Evolutionary conservation across 1,139 yeast species (phyloP).

Genomic region (Candida sojae): DNA sequence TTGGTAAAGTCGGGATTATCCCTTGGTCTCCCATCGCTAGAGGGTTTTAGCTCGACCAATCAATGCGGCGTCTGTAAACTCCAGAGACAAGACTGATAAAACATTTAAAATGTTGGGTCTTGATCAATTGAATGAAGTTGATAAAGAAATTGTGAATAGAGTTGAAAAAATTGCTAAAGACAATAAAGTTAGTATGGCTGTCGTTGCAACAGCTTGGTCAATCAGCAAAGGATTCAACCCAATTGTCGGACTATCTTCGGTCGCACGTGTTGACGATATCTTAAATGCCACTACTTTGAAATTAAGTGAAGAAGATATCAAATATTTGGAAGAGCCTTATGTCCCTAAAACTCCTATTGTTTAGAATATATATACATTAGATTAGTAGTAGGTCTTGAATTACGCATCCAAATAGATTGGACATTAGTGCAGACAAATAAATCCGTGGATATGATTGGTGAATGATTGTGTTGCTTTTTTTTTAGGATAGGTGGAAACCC

Average conservation of each 20-base stretch:
- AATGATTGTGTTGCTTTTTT: too few species aligned
- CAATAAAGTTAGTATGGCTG: slow-evolving; percentile 50
- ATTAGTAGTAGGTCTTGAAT: too few species aligned
- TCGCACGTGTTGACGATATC: slow-evolving; percentile 55
- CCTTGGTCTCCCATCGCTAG: slow-evolving; percentile 56
- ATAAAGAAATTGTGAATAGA: slow-evolving; percentile 45
- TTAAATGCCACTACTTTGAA: slow-evolving; percentile 39
- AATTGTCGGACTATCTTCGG: slow-evolving; percentile 57
- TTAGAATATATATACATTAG: too few species aligned
- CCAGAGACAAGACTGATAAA: slow-evolving; percentile 12
- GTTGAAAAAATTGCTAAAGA: slow-evolving; percentile 55
- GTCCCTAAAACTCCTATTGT: slow-evolving; percentile 4
- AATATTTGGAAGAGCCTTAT: slow-evolving; percentile 53
- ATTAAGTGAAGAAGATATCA: slow-evolving; percentile 46
- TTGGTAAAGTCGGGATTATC: slow-evolving; percentile 47
- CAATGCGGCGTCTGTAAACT: slow-evolving; percentile 7
- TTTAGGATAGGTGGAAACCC: too few species aligned
- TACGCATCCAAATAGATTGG: too few species aligned
- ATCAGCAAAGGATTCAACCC: slow-evolving; percentile 52
- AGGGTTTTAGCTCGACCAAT: slow-evolving; percentile 45
- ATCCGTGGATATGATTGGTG: too few species aligned
- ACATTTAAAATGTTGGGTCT: slow-evolving; percentile 8
- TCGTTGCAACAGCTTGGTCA: slow-evolving; percentile 57
- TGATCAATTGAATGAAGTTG: slow-evolving; percentile 15
- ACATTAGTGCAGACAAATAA: too few species aligned